Conservation (phyloP, 2,329 filamentous ascomycete species). For the Calycina herbarum region DNA sequence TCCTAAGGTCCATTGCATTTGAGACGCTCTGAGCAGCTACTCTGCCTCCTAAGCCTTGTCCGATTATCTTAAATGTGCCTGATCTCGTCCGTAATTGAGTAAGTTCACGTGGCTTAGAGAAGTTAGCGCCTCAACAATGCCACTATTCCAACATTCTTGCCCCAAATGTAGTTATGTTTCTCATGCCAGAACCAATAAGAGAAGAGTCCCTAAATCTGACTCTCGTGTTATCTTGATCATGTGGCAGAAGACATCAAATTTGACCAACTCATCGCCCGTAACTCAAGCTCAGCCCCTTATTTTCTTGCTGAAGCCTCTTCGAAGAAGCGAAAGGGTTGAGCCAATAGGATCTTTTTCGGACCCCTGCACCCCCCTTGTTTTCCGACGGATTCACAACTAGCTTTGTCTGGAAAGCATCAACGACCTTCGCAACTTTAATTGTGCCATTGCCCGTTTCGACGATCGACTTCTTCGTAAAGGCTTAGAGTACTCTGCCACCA, state of each 20-base stretch:
- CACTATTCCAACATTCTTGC: background rate
- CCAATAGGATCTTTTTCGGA: background rate
- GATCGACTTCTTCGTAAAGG: background rate
- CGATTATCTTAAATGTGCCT: too few species aligned
- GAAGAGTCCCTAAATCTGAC: background rate
- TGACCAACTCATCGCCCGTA: background rate
- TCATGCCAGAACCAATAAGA: background rate
- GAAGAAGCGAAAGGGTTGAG: background rate
- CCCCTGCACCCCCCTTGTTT: background rate
- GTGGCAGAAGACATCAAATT: background rate
- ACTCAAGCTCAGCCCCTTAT: background rate
- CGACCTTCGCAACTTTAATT: constrained; percentile 5
- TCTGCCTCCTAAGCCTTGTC: too few species aligned
- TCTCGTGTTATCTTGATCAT: background rate
- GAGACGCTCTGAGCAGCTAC: too few species aligned
- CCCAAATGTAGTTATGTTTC: background rate
- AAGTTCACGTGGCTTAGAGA: background rate
- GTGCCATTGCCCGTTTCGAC: background rate
- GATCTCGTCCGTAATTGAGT: background rate
- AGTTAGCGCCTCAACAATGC: background rate
- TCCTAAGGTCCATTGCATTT: too few species aligned
- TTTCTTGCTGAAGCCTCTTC: background rate
- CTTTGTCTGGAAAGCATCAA: constrained; percentile 1
- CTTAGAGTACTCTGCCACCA: background rate
- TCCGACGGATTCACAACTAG: background rate